These are phyloP conservation scores for Daldinia concentrica DNA, from an alignment of 495 filamentous ascomycete species.

Conservation along the genomic window DNA sequence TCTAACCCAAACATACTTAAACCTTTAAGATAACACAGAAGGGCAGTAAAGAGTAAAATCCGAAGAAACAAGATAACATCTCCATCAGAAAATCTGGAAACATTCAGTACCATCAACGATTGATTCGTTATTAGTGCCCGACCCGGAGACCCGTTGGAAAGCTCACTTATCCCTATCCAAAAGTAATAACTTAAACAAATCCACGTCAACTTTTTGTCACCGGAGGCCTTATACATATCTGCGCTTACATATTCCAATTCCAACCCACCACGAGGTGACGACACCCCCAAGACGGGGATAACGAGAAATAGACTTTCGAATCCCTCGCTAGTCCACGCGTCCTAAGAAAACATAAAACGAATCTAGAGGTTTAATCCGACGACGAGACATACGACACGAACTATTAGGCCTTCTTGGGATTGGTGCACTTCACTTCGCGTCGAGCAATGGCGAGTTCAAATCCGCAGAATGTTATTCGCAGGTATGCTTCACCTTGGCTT, in stretches of 20 bases:
- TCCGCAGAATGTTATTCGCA: constrained; percentile 52
- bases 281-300: constrained; percentile 24
- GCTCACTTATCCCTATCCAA: not conserved
- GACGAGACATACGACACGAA: constrained; percentile 16
- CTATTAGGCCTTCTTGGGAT: constrained; percentile 16
- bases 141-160: constrained; percentile 19
- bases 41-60: constrained; percentile 4
- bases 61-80: constrained; percentile 3
- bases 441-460: constrained; percentile 47
- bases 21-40: constrained; percentile 17
- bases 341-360: constrained; percentile 10
- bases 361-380: constrained; percentile 26
- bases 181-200: constrained; percentile 10
- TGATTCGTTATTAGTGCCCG: constrained; percentile 3
- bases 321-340: constrained; percentile 26
- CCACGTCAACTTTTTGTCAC: constrained; percentile 37
- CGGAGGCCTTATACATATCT: constrained; percentile 7
- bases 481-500: constrained; percentile 42
- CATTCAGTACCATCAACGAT: not conserved
- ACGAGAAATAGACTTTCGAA: constrained; percentile 23
- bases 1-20: constrained; percentile 26
- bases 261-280: constrained; percentile 29
- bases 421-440: constrained; percentile 30
- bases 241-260: constrained; percentile 21
- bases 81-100: constrained; percentile 2